Percentiles rank a stretch among this genome's conserved stretches.
These are phyloP conservation scores for Periconia macrospinosa DNA, from an alignment of 2,329 filamentous ascomycete species.

Conservation along the genomic window DNA sequence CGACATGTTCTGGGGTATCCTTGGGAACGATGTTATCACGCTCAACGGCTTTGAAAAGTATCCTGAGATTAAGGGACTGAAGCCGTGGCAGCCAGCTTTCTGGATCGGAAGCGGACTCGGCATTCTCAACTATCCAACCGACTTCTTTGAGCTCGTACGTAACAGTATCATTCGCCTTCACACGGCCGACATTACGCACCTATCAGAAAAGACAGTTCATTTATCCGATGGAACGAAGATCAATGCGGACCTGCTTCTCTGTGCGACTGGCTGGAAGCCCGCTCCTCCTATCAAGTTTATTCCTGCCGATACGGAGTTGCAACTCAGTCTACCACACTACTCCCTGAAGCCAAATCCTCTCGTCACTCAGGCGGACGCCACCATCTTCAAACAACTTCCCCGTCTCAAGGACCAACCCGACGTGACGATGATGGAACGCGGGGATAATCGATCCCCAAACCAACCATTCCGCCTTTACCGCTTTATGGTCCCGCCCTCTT, in stretches of 20 bases:
- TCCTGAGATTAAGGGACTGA: slow-evolving; percentile 44
- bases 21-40: slow-evolving; percentile 55
- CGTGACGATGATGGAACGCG: too few species aligned
- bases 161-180: slow-evolving; percentile 58
- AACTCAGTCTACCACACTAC: slow-evolving; percentile 26
- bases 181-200: slow-evolving; percentile 55
- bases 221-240: slow-evolving; percentile 51
- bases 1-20: slow-evolving; percentile 57
- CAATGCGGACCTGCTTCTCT: slow-evolving; percentile 55
- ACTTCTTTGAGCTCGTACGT: slow-evolving; percentile 61
- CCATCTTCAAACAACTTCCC: slow-evolving; percentile 59
- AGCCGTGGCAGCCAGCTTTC: slow-evolving; percentile 46
- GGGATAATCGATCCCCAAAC: slow-evolving; percentile 1
- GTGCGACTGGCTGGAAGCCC: slow-evolving; percentile 61
- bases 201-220: slow-evolving; percentile 52
- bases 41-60: slow-evolving; percentile 50
- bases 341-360: slow-evolving; percentile 4
- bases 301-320: slow-evolving; percentile 13
- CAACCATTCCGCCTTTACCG: slow-evolving; percentile 49
- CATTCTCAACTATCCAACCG: slow-evolving; percentile 61
- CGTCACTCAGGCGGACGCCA: slow-evolving; percentile 46
- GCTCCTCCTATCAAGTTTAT: slow-evolving; percentile 57
- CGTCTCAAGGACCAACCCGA: slow-evolving; percentile 56
- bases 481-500: slow-evolving; percentile 44
- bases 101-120: slow-evolving; percentile 61